Conservation (phyloP, 1,284 basidiomycete species). For the Moniliophthora roreri region DNA sequence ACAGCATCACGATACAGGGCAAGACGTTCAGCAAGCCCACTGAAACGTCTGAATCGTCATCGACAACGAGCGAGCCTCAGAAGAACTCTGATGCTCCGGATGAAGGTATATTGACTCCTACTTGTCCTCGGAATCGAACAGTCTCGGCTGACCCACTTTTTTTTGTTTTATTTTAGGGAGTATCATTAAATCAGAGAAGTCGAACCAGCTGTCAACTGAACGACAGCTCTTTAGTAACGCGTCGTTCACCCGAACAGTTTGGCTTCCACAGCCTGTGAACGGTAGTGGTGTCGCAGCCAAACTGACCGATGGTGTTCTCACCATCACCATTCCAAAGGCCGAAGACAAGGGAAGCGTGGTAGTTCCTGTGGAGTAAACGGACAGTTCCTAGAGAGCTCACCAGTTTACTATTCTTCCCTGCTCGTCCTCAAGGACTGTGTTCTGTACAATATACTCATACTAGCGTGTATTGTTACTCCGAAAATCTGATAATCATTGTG, state of each 20-base stretch:
- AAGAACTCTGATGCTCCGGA: too few relatives aligned
- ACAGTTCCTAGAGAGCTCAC: too few relatives aligned
- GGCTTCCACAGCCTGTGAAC: constrained; percentile 67
- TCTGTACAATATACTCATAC: not conserved
- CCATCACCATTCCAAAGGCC: constrained; percentile 57
- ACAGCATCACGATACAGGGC: constrained; percentile 72
- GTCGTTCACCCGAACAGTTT: constrained; percentile 66
- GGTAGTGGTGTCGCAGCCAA: constrained; percentile 59
- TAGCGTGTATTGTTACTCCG: too few relatives aligned
- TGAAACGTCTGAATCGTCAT: constrained; percentile 20
- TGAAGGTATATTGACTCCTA: too few relatives aligned
- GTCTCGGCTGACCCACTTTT: not conserved
- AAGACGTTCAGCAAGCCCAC: constrained; percentile 39
- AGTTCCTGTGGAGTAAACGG: constrained; percentile 35
- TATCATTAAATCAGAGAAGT: constrained; percentile 30
- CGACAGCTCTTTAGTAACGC: constrained; percentile 54
- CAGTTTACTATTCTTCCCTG: too few relatives aligned
- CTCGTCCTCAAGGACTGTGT: too few relatives aligned
- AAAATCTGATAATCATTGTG: not conserved
- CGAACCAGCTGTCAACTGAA: constrained; percentile 55
- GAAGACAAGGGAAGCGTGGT: constrained; percentile 53
- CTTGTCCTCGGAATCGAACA: not conserved
- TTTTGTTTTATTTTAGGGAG: not conserved
- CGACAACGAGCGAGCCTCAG: not conserved
- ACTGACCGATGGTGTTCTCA: constrained; percentile 68